Evolutionary conservation across 495 filamentous ascomycete species (phyloP).

Genomic region (Parathielavia appendiculata): DNA sequence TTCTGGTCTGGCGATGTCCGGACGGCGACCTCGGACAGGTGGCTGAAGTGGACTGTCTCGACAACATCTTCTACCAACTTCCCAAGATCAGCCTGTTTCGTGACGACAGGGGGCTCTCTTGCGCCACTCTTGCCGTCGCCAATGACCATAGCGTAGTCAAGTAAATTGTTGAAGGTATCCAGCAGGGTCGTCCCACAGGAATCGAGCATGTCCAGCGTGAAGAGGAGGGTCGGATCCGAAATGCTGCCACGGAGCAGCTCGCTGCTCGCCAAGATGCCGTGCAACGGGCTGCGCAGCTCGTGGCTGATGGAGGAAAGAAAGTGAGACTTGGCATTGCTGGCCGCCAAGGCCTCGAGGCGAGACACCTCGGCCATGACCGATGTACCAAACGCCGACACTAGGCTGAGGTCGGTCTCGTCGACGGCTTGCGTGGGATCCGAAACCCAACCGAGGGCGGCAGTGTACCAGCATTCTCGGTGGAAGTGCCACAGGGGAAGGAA

Average conservation of each 20-base stretch:
- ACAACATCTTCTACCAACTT: constrained; percentile 40
- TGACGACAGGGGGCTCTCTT: constrained; percentile 46
- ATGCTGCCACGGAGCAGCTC: constrained; percentile 61
- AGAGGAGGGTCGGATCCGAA: constrained; percentile 51
- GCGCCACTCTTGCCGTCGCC: constrained; percentile 39
- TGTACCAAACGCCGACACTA: constrained; percentile 52
- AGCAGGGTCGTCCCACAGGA: constrained; percentile 70
- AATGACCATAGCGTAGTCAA: constrained; percentile 50
- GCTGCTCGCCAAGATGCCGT: constrained; percentile 66
- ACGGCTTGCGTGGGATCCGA: constrained; percentile 41
- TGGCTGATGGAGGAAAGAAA: constrained; percentile 71
- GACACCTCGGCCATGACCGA: constrained; percentile 57
- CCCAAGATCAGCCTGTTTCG: constrained; percentile 39
- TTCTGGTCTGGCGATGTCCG: constrained; percentile 8
- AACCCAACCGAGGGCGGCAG: constrained; percentile 63
- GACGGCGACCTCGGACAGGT: constrained; percentile 28
- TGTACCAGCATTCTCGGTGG: constrained; percentile 63
- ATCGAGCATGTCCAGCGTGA: constrained; percentile 67
- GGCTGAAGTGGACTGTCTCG: constrained; percentile 41
- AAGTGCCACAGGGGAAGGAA: constrained; percentile 67
- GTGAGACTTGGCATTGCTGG: constrained; percentile 55
- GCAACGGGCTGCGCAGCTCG: constrained; percentile 71
- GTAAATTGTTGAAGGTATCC: constrained; percentile 40
- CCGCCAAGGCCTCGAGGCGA: constrained; percentile 42
- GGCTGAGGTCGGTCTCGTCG: constrained; percentile 41